Base-by-base conservation (phyloP, 2,329 filamentous ascomycete species). In the Aspergillus brasiliensis region DNA sequence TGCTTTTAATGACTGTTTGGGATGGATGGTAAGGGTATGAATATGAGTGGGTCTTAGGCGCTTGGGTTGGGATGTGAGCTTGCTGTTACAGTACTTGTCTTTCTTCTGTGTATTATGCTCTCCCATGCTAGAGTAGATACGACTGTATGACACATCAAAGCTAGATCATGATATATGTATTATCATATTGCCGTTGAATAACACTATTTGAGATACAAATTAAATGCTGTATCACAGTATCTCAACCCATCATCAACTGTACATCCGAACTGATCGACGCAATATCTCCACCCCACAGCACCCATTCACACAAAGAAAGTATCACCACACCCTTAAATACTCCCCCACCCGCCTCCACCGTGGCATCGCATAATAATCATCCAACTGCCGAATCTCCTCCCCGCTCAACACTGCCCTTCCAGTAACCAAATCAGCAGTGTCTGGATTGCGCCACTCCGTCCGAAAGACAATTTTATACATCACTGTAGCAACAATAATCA, bases 321-420 rank as follows among this genome's bases (percentile, higher is more conserved):
- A 28, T 21, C 8, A 61, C 58, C 61, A 63, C 8, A 63, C n/a
- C 37, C 54, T 48, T 0, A 61, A 28, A 57, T 61, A 63, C 2
- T 47, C 51, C 27, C 47, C 58, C 31, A 63, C 5, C 15, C 52
- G 53, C 47, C 61, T 27, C 58, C 61, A 63, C 17, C 53, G 4
- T 5, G 58, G 57, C 31, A 42, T 21, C 15, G n/a, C 48, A 27
- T 59, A 61, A 27, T 63, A 57, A 15, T n/a, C 5, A 40, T 61
- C 58, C 47, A 63, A 17, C 40, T 40, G 17, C 51, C 21, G 42
- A 17, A 58, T 46, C 19, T 56, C 59, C 17, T 51, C 51, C 4
- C 19, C 28, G 5, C 34, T 52, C 15, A 58, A 31, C 17, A 52
- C 34, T 11, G 56, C 40, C 15, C 44, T 37, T 8, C 59, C 59